Evolutionary conservation across 1,284 basidiomycete genomes (phyloP).

Genomic region (Coriolopsis trogii): DNA sequence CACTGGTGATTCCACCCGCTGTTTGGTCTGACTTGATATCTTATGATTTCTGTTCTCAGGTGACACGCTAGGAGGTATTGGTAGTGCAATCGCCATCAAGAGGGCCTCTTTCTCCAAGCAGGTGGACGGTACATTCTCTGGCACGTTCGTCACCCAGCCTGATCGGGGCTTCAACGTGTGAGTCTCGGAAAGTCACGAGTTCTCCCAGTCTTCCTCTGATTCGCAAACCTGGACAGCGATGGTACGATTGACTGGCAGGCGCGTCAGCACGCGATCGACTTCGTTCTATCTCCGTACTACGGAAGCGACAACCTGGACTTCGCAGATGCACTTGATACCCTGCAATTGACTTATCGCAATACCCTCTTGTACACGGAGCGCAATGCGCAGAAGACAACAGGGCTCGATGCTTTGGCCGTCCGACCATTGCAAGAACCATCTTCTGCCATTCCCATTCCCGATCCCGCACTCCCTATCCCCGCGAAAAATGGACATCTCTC

Average conservation of each 20-base stretch:
- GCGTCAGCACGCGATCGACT: constrained; percentile 59
- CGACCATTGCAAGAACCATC: constrained; percentile 43
- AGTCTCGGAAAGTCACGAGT: constrained; percentile 1
- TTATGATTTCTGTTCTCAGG: constrained; percentile 17
- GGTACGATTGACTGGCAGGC: constrained; percentile 62
- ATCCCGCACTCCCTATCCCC: constrained; percentile 50
- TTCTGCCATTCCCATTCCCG: constrained; percentile 25
- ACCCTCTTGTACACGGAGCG: constrained; percentile 62
- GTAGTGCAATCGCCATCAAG: constrained; percentile 40
- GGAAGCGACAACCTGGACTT: constrained; percentile 50
- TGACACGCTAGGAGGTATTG: constrained; percentile 41
- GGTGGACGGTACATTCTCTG: constrained; percentile 40
- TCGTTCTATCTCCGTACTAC: constrained; percentile 61
- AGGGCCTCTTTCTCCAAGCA: constrained; percentile 30
- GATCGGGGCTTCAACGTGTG: constrained; percentile 51
- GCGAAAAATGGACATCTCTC: constrained; percentile 48
- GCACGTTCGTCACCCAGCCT: constrained; percentile 48
- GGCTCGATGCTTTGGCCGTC: constrained; percentile 58
- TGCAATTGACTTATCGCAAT: constrained; percentile 54
- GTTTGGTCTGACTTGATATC: neutral
- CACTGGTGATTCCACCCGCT: constrained; percentile 28
- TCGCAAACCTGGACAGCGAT: constrained; percentile 34
- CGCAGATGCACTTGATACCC: constrained; percentile 52
- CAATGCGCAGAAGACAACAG: constrained; percentile 53
- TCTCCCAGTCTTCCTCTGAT: neutral